Evolutionary conservation across 2,329 filamentous ascomycete genomes (phyloP).

Genomic region (Sporothrix euskadiensis): DNA sequence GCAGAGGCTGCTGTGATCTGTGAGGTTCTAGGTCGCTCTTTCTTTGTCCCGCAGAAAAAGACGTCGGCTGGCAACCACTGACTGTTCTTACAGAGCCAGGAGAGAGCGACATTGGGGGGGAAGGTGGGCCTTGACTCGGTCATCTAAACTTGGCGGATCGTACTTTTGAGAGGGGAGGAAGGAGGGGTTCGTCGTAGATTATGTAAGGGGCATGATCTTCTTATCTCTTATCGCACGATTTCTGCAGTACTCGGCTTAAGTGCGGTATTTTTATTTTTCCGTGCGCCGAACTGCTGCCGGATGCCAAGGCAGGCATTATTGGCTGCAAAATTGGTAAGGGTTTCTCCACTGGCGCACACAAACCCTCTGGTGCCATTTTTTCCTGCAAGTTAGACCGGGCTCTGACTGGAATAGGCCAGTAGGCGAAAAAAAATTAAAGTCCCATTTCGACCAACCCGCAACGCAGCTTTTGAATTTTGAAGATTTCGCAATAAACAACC

Average conservation of each 20-base stretch:
- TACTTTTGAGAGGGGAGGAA: background rate
- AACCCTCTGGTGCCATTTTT: conserved; percentile 30
- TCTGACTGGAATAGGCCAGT: background rate
- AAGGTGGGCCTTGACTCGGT: background rate
- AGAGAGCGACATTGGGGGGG: conserved; percentile 1
- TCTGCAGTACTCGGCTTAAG: background rate
- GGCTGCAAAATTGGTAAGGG: conserved; percentile 24
- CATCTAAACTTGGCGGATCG: background rate
- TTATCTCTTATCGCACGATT: conserved; percentile 16
- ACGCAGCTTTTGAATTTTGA: conserved; percentile 26
- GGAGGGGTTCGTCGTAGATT: conserved; percentile 14
- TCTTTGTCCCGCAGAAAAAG: conserved; percentile 10
- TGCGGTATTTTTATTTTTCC: conserved; percentile 22
- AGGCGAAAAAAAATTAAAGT: conserved; percentile 26
- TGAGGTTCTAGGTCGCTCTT: conserved; percentile 14
- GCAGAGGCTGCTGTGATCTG: background rate
- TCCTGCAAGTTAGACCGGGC: conserved; percentile 16
- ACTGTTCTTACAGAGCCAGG: background rate
- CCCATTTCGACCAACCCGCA: conserved; percentile 28
- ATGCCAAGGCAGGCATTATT: background rate
- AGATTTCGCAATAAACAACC: conserved; percentile 28
- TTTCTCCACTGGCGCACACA: conserved; percentile 30
- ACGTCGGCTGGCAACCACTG: conserved; percentile 16
- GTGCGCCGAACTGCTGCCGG: background rate
- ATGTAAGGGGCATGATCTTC: background rate